These are phyloP conservation scores for Eragrostis curvula DNA, from an alignment of 176 grass and related monocot species.

Conservation along the genomic window DNA sequence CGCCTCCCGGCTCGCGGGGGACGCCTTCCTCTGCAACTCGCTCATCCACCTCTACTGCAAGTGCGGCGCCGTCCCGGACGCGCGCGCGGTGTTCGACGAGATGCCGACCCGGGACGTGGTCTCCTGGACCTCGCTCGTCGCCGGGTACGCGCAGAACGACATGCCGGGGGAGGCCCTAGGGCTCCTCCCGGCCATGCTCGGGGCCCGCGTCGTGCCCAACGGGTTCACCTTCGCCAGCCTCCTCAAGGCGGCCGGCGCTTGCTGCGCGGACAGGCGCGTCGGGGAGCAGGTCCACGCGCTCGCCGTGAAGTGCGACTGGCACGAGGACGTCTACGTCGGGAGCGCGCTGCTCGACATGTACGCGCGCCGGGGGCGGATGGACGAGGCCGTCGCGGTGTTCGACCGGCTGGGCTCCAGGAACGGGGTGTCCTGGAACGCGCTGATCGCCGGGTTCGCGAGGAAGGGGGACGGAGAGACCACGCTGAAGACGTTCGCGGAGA, in stretches of 20 bases:
- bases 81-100: constrained; percentile 56
- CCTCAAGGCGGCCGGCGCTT: constrained; percentile 62
- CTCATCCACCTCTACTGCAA: constrained; percentile 65
- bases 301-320: constrained; percentile 51
- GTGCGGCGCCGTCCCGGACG: constrained; percentile 52
- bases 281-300: constrained; percentile 57
- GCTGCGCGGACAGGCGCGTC: background rate
- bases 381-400: constrained; percentile 54
- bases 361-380: constrained; percentile 49
- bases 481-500: constrained; percentile 51
- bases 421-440: constrained; percentile 67
- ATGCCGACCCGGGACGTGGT: constrained; percentile 54
- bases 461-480: constrained; percentile 56
- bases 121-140: constrained; percentile 70
- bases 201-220: constrained; percentile 31
- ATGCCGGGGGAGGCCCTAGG: constrained; percentile 41
- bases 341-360: constrained; percentile 81
- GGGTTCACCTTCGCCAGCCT: constrained; percentile 73
- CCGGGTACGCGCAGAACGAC: constrained; percentile 69
- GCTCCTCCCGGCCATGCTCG: constrained; percentile 58
- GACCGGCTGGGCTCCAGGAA: constrained; percentile 60
- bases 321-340: constrained; percentile 62
- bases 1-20: constrained; percentile 36
- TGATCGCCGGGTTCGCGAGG: constrained; percentile 67
- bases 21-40: constrained; percentile 65